phyloP scores from a whole-genome alignment of 805 yeast species.

The Naumovozyma baii region DNA sequence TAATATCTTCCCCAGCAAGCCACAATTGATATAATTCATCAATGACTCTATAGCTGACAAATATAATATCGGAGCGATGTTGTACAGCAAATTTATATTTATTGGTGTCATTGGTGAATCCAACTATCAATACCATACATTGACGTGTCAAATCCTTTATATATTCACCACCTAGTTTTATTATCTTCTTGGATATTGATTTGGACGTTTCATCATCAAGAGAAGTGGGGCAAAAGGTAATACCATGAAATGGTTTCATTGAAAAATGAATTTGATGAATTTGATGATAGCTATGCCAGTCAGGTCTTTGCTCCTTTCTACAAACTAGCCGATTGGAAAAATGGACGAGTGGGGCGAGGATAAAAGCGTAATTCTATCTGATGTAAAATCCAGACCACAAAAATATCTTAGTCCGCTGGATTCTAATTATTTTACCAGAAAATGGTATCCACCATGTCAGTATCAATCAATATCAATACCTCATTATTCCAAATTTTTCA shows the following conservation, averaged over 20 bases:
- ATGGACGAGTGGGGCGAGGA: too few relatives aligned
- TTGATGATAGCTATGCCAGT: too few relatives aligned
- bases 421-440: too few relatives aligned
- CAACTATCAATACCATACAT: conserved; percentile 51
- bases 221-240: conserved; percentile 51
- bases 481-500: too few relatives aligned
- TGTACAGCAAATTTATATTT: conserved; percentile 25
- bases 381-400: too few relatives aligned
- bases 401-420: too few relatives aligned
- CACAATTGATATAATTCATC: conserved; percentile 23
- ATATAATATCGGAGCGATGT: conserved; percentile 22
- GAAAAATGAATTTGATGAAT: too few relatives aligned
- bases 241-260: conserved; percentile 35
- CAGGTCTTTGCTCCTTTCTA: too few relatives aligned
- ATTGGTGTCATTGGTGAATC: conserved; percentile 32
- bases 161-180: conserved; percentile 50
- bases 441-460: too few relatives aligned
- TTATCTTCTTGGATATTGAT: conserved; percentile 37
- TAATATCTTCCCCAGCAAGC: conserved; percentile 25
- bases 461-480: too few relatives aligned
- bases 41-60: conserved; percentile 13
- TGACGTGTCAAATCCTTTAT: conserved; percentile 51
- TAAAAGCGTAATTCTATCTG: too few relatives aligned
- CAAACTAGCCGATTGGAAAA: too few relatives aligned
- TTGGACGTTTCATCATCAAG: conserved; percentile 34